Conservation (phyloP, 805 yeast species). For the Wickerhamomyces chambardii region DNA sequence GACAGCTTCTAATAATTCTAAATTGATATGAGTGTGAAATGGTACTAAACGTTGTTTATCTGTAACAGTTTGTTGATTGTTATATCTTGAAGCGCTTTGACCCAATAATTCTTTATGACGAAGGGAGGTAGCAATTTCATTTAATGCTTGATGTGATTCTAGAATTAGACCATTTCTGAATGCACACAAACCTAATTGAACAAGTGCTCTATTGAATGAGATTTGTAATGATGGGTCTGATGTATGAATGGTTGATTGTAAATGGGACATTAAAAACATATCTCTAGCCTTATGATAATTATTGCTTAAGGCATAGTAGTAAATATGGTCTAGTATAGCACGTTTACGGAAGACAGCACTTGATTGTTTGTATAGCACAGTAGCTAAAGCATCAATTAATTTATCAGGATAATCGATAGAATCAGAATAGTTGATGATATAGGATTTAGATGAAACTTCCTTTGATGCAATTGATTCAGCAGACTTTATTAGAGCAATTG, state of each 20-base stretch:
- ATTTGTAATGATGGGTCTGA: slow-evolving; percentile 87
- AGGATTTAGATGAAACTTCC: slow-evolving; percentile 24
- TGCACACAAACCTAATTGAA: slow-evolving; percentile 92
- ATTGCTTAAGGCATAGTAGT: slow-evolving; percentile 86
- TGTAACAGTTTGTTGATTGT: slow-evolving; percentile 39
- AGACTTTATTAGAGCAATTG: slow-evolving; percentile 58
- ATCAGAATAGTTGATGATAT: slow-evolving; percentile 17
- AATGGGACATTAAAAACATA: slow-evolving; percentile 76
- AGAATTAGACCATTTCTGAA: slow-evolving; percentile 81
- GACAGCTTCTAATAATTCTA: slow-evolving; percentile 90
- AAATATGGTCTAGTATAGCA: slow-evolving; percentile 79
- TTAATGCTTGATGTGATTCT: slow-evolving; percentile 81
- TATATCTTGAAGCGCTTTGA: slow-evolving; percentile 73
- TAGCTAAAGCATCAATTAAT: slow-evolving; percentile 57
- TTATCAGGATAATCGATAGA: slow-evolving; percentile 35
- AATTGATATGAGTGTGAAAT: slow-evolving; percentile 96
- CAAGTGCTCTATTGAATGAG: slow-evolving; percentile 89
- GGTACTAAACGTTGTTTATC: slow-evolving; percentile 85
- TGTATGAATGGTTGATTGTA: slow-evolving; percentile 73
- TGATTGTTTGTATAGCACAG: slow-evolving; percentile 56
- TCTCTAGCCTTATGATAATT: slow-evolving; percentile 81
- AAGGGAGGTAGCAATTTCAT: slow-evolving; percentile 79
- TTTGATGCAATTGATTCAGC: slow-evolving; percentile 77
- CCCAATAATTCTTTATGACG: slow-evolving; percentile 90
- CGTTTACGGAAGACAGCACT: slow-evolving; percentile 67